These are phyloP conservation scores for Coniochaeta ligniaria DNA, from an alignment of 2,329 filamentous ascomycete species.

Conservation along the genomic window DNA sequence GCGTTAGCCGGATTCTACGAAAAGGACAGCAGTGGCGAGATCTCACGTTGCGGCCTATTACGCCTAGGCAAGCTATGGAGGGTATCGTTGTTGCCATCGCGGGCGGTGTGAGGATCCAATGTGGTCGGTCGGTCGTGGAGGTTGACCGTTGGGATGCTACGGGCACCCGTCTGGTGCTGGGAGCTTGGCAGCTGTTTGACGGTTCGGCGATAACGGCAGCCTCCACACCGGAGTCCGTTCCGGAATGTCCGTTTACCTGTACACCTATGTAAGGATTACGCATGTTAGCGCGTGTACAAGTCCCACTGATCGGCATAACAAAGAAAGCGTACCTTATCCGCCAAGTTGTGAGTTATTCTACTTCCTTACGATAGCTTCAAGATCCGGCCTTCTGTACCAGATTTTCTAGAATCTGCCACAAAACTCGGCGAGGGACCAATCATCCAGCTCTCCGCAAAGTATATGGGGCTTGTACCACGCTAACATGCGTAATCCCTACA, in stretches of 20 bases:
- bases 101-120: neutral
- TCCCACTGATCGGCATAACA: neutral
- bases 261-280: no score
- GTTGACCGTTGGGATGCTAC: neutral
- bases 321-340: no score
- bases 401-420: no score
- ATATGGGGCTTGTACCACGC: no score
- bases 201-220: neutral
- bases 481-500: no score
- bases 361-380: no score
- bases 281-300: no score
- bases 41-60: slow-evolving; percentile 87
- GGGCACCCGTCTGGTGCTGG: neutral
- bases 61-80: slow-evolving; percentile 84
- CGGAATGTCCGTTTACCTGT: neutral
- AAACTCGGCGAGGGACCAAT: no score
- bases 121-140: neutral
- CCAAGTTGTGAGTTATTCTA: no score
- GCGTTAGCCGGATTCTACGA: slow-evolving; percentile 6
- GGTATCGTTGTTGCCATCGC: slow-evolving; percentile 57
- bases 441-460: no score
- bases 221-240: neutral
- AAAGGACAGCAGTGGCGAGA: slow-evolving; percentile 14
- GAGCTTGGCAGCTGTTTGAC: neutral
- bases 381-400: no score